These are phyloP conservation scores for Kitagawia praeruptora DNA, from an alignment of 129 eudicot genomes.

Conservation along the genomic window DNA sequence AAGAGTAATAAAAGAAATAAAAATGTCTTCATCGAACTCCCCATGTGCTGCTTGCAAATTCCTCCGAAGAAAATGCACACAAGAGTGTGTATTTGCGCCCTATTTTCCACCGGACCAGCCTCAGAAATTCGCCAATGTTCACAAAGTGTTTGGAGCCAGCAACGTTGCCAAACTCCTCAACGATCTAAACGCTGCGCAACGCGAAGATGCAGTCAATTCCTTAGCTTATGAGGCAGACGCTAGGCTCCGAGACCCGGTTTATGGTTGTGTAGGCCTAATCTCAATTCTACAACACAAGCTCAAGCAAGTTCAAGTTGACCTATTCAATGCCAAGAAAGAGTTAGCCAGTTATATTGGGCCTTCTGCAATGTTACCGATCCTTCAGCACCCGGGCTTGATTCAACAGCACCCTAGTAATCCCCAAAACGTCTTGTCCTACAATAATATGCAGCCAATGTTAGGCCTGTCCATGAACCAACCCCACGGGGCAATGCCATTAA, in stretches of 20 bases:
- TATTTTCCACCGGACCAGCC: constrained; percentile 92
- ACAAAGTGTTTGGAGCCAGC: constrained; percentile 86
- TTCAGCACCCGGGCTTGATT: constrained; percentile 43
- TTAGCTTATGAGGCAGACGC: constrained; percentile 79
- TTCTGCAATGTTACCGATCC: constrained; percentile 52
- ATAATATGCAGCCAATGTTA: constrained; percentile 41
- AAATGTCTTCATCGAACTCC: constrained; percentile 59
- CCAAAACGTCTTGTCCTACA: constrained; percentile 35
- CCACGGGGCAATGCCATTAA: constrained; percentile 25
- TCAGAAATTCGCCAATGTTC: constrained; percentile 63
- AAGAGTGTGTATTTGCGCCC: constrained; percentile 83
- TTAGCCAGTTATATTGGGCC: constrained; percentile 62
- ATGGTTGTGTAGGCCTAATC: constrained; percentile 82
- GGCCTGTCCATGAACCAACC: constrained; percentile 33
- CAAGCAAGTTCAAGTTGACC: constrained; percentile 53
- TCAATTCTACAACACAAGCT: constrained; percentile 62
- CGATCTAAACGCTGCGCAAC: constrained; percentile 49
- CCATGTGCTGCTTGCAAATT: constrained; percentile 94
- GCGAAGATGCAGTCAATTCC: constrained; percentile 83
- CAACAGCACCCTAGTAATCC: constrained; percentile 17
- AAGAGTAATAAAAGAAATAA: constrained; percentile 13
- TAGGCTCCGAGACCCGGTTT: constrained; percentile 76
- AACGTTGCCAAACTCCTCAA: constrained; percentile 70
- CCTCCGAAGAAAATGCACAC: constrained; percentile 71
- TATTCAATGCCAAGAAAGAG: constrained; percentile 53